phyloP scores from a whole-genome alignment of 192 early-diverging fungal genomes.

The Coemansia sp. region DNA sequence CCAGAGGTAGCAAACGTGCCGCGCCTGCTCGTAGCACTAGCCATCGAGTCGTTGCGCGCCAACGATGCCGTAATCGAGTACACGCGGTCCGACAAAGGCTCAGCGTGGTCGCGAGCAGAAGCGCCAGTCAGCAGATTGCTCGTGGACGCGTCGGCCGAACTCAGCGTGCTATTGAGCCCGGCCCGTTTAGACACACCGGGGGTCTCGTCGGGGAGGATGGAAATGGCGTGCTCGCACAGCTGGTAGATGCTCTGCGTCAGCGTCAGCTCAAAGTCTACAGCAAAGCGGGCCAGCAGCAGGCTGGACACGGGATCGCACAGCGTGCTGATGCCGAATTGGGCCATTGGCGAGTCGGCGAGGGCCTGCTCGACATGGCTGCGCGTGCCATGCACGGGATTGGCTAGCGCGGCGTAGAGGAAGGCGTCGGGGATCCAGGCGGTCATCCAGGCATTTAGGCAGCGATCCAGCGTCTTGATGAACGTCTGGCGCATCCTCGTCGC shows the following conservation, averaged over 20 bases:
- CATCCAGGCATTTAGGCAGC: conserved; percentile 42
- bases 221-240: conserved; percentile 53
- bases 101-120: not conserved
- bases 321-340: conserved; percentile 27
- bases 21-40: conserved; percentile 21
- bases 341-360: conserved; percentile 15
- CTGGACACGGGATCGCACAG: conserved; percentile 44
- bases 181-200: not conserved
- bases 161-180: not conserved
- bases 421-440: conserved; percentile 38
- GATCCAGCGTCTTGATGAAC: conserved; percentile 38
- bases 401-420: conserved; percentile 34
- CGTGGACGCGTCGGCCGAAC: conserved; percentile 23
- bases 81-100: conserved; percentile 11
- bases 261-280: conserved; percentile 50
- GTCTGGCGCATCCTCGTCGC: conserved; percentile 33
- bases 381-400: conserved; percentile 22
- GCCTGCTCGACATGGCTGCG: conserved; percentile 16
- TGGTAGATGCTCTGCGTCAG: conserved; percentile 52
- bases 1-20: conserved; percentile 7
- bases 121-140: conserved; percentile 15
- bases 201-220: conserved; percentile 24
- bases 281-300: conserved; percentile 43
- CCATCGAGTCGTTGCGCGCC: conserved; percentile 40
- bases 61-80: conserved; percentile 30